phyloP scores from a whole-genome alignment of 2,329 filamentous ascomycete genomes.

The Clarireedia monteithiana region DNA sequence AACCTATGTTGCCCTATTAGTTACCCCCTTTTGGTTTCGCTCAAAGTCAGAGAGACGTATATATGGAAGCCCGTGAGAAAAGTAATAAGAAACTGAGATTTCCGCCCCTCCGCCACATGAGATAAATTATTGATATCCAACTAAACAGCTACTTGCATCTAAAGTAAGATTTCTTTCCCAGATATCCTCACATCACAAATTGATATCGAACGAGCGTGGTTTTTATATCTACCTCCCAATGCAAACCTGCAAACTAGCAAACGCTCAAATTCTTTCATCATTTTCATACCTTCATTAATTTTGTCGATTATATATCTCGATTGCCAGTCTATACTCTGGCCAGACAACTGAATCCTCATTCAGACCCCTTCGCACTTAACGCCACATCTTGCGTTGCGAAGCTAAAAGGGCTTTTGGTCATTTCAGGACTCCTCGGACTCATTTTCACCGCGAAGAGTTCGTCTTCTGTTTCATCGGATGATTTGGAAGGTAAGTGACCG shows the following conservation, averaged over 20 bases:
- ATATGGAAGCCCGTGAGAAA: neutral
- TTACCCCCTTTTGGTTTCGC: too few relatives aligned
- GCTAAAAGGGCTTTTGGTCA: constrained; percentile 75
- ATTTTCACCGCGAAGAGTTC: constrained; percentile 83
- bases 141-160: neutral
- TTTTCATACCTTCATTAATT: neutral
- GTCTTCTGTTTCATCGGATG: constrained; percentile 50
- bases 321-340: neutral
- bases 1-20: too few relatives aligned
- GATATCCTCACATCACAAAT: neutral
- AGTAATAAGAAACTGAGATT: neutral
- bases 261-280: neutral
- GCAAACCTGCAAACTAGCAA: neutral
- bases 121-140: neutral
- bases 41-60: neutral
- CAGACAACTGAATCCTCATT: neutral
- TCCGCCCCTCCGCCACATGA: neutral
- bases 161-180: neutral
- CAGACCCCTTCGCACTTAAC: constrained; percentile 16
- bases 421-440: constrained; percentile 79
- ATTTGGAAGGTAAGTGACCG: constrained; percentile 27
- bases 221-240: constrained; percentile 1
- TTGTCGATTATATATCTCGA: neutral
- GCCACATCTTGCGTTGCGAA: constrained; percentile 30
- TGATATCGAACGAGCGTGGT: constrained; percentile 3